phyloP scores from a whole-genome alignment of 2,329 filamentous ascomycete species.

The Fusarium sp. region DNA sequence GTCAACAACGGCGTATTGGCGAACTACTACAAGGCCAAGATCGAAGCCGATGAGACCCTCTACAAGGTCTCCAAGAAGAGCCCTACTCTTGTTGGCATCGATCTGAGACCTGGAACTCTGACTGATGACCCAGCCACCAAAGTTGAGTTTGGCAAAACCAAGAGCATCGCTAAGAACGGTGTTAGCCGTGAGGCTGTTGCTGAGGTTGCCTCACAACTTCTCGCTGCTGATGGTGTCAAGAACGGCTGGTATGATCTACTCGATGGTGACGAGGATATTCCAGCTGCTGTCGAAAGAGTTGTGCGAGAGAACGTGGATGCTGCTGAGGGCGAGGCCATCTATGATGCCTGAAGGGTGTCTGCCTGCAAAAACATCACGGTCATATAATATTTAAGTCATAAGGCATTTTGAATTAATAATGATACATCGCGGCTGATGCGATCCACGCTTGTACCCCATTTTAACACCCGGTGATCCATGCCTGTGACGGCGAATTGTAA shows the following conservation, averaged over 20 bases:
- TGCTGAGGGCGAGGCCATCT: conserved; percentile 61
- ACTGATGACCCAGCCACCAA: conserved; percentile 59
- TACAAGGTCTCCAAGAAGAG: conserved; percentile 58
- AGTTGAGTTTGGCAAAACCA: conserved; percentile 59
- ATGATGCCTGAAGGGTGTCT: conserved; percentile 29
- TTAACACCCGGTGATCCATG: not conserved
- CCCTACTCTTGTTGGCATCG: conserved; percentile 58
- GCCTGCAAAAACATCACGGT: not conserved
- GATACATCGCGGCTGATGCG: not conserved
- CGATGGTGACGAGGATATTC: conserved; percentile 61
- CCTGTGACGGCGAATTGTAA: not conserved
- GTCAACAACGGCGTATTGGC: conserved; percentile 54
- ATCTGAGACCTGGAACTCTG: conserved; percentile 63
- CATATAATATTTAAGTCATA: not conserved
- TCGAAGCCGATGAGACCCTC: conserved; percentile 67
- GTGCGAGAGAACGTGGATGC: conserved; percentile 61
- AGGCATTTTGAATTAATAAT: not conserved
- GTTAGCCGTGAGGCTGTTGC: conserved; percentile 69
- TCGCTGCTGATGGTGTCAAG: conserved; percentile 59
- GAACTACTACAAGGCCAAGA: conserved; percentile 68
- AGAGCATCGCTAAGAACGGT: conserved; percentile 46
- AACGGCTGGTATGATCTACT: conserved; percentile 66
- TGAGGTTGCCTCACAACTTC: conserved; percentile 62
- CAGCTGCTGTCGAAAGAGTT: conserved; percentile 58
- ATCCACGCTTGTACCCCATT: not conserved